Conservation (phyloP, 2,329 filamentous ascomycete species). For the Fusarium burgessii region DNA sequence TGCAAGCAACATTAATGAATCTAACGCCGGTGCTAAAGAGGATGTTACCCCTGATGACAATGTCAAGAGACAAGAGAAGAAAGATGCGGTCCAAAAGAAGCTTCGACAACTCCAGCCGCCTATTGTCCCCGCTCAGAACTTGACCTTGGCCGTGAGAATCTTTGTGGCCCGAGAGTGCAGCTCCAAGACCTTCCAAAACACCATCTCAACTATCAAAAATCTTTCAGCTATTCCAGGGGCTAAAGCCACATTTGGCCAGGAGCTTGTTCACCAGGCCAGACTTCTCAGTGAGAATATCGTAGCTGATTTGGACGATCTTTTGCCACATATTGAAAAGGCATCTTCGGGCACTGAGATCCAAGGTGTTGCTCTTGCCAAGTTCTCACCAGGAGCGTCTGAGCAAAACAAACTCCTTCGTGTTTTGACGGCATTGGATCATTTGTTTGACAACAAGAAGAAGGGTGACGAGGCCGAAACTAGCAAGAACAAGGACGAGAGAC, state of each 20-base stretch:
- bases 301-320: slow-evolving; percentile 83
- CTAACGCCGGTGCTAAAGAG: slow-evolving; percentile 46
- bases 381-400: slow-evolving; percentile 94
- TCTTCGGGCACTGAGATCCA: slow-evolving; percentile 94
- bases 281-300: slow-evolving; percentile 87
- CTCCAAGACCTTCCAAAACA: slow-evolving; percentile 97
- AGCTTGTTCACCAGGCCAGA: slow-evolving; percentile 89
- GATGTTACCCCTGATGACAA: slow-evolving; percentile 43
- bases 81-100: slow-evolving; percentile 60
- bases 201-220: slow-evolving; percentile 98
- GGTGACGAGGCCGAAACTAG: slow-evolving; percentile 62
- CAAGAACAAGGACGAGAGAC: slow-evolving; percentile 72
- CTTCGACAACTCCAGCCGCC: slow-evolving; percentile 78
- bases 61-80: slow-evolving; percentile 53
- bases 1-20: slow-evolving; percentile 13
- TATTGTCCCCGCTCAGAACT: slow-evolving; percentile 86
- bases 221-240: slow-evolving; percentile 92
- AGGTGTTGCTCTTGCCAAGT: slow-evolving; percentile 91
- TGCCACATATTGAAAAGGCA: slow-evolving; percentile 87
- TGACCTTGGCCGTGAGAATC: slow-evolving; percentile 95
- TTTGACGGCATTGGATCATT: slow-evolving; percentile 91
- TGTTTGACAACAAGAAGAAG: slow-evolving; percentile 87
- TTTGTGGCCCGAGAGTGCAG: slow-evolving; percentile 96
- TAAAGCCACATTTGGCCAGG: slow-evolving; percentile 90
- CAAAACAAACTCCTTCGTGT: slow-evolving; percentile 96